phyloP scores from a whole-genome alignment of 768 basidiomycete species.

The Agaricus sinodeliciosus region DNA sequence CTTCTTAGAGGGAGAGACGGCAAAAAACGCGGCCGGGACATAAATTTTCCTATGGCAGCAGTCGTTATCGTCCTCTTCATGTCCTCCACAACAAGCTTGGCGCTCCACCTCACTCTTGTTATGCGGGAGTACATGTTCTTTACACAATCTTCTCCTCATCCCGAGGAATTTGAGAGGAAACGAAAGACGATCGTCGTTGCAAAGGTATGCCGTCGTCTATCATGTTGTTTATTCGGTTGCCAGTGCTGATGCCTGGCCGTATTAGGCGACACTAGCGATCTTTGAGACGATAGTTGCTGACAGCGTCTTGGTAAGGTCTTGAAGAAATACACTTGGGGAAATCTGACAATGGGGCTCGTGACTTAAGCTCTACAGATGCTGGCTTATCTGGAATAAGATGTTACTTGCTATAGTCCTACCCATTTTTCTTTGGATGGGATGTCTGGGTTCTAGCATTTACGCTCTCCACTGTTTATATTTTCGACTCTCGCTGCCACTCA shows the following conservation, averaged over 20 bases:
- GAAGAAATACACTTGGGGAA: not conserved
- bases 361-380: constrained; percentile 15
- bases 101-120: constrained; percentile 12
- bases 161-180: not conserved
- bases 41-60: constrained; percentile 11
- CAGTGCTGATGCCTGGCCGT: not conserved
- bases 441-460: constrained; percentile 4
- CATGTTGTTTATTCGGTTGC: not conserved
- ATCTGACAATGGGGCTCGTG: not conserved
- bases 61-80: constrained; percentile 10
- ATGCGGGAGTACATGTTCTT: constrained; percentile 8
- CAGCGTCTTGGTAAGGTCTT: constrained; percentile 10
- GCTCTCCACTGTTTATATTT: not conserved
- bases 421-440: constrained; percentile 12
- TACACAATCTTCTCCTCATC: not conserved
- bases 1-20: constrained; percentile 7
- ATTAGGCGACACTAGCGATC: constrained; percentile 5
- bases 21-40: constrained; percentile 2
- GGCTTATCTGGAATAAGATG: constrained; percentile 14
- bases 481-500: not conserved
- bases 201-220: constrained; percentile 3
- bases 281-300: constrained; percentile 13
- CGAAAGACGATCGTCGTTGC: constrained; percentile 11
- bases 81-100: constrained; percentile 10
- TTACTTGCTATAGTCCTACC: constrained; percentile 10